Conservation (phyloP, 306 rosid genomes). For the Cucumis cinereus region DNA sequence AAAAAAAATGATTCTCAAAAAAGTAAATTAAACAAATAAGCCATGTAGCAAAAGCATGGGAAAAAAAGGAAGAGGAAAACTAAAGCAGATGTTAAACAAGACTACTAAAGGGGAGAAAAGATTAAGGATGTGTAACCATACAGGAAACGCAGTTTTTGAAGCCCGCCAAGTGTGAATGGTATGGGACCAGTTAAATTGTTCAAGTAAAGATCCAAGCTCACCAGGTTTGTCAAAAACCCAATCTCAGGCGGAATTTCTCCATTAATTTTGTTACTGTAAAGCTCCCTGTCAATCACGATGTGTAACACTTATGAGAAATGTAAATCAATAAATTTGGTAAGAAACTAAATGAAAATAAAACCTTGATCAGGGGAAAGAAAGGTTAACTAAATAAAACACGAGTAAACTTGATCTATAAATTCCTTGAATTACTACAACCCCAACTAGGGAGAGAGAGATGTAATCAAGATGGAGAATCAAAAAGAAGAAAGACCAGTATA, state of each 20-base stretch:
- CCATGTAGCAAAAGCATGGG: not conserved
- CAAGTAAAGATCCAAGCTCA: slow-evolving; percentile 95
- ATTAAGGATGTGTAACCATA: slow-evolving; percentile 29
- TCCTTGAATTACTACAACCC: not conserved
- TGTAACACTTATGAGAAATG: not conserved
- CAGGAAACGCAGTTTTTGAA: slow-evolving; percentile 89
- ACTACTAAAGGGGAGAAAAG: slow-evolving; percentile 2
- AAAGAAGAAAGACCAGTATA: not conserved
- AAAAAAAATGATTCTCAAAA: not conserved
- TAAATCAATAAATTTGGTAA: not conserved
- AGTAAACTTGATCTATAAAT: not conserved
- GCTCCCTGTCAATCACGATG: slow-evolving; percentile 48
- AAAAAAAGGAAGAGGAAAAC: not conserved
- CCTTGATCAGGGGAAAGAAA: not conserved
- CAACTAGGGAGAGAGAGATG: not conserved
- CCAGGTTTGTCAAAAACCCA: slow-evolving; percentile 91
- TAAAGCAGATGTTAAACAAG: not conserved
- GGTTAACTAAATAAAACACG: too few species aligned
- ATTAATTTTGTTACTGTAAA: slow-evolving; percentile 81
- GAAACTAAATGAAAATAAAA: not conserved
- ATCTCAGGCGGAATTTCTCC: slow-evolving; percentile 82
- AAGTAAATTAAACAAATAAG: not conserved
- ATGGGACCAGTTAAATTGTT: slow-evolving; percentile 78
- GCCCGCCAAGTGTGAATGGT: slow-evolving; percentile 79
- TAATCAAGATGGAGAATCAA: not conserved